phyloP scores from a whole-genome alignment of 2,329 filamentous ascomycete species.

The Penicillium sp. region DNA sequence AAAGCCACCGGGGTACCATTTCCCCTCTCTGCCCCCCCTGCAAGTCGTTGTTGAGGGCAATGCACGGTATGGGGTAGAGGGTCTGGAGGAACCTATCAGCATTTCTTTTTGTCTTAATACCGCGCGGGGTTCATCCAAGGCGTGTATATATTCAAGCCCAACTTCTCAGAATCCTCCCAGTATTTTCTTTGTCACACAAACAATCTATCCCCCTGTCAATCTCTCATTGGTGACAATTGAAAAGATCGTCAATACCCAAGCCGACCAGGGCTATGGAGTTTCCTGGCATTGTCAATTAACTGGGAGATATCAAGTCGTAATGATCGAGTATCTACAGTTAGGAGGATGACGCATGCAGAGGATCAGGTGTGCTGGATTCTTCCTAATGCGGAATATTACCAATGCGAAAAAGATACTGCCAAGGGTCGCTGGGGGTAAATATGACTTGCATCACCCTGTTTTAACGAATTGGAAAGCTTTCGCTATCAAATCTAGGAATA shows the following conservation, averaged over 20 bases:
- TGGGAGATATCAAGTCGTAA: neutral
- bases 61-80: neutral
- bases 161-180: conserved; percentile 1
- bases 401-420: neutral
- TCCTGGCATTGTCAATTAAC: neutral
- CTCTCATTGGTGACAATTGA: neutral
- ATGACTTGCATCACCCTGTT: conserved; percentile 6
- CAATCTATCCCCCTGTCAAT: neutral
- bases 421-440: neutral
- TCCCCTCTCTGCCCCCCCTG: conserved; percentile 8
- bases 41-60: neutral
- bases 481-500: neutral
- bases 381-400: neutral
- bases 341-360: conserved; percentile 3
- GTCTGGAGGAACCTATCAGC: neutral
- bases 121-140: neutral
- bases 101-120: neutral
- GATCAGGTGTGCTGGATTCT: conserved; percentile 1
- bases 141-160: conserved; percentile 9
- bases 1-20: conserved; percentile 20
- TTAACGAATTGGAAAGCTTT: neutral
- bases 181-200: conserved; percentile 9
- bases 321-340: neutral
- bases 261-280: neutral
- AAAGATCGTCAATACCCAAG: neutral